phyloP scores from a whole-genome alignment of 108 stramenopile species.

The Pseudonitzschia multistriata region DNA sequence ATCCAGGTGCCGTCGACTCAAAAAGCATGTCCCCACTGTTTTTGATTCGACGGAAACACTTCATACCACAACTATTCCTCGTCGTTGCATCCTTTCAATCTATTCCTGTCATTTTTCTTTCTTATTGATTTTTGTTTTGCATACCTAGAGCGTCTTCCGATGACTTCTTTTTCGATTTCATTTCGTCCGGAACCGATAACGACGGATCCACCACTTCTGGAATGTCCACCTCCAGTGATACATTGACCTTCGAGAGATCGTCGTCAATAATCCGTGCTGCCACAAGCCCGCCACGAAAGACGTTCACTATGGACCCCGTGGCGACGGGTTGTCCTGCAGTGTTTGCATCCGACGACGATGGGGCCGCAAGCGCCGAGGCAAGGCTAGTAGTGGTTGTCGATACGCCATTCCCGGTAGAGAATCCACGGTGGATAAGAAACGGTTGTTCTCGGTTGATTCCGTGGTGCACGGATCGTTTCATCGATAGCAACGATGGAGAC shows the following conservation, averaged over 20 bases:
- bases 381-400: background rate
- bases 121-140: background rate
- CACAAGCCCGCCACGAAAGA: conserved; percentile 33
- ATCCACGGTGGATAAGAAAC: background rate
- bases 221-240: background rate
- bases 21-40: too few relatives aligned
- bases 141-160: background rate
- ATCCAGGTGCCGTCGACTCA: background rate
- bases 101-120: background rate
- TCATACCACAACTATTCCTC: too few relatives aligned
- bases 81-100: too few relatives aligned
- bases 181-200: conserved; percentile 3
- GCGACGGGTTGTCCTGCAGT: conserved; percentile 30
- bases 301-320: conserved; percentile 29
- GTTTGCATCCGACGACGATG: conserved; percentile 12
- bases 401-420: background rate
- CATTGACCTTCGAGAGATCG: background rate
- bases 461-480: conserved; percentile 4
- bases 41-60: too few relatives aligned
- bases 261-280: conserved; percentile 35
- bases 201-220: conserved; percentile 22
- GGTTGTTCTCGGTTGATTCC: background rate
- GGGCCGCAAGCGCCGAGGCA: conserved; percentile 12
- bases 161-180: background rate
- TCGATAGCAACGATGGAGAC: background rate